These are phyloP conservation scores for Vigna reflexopilosa DNA, from an alignment of 306 rosid species.

Conservation along the genomic window DNA sequence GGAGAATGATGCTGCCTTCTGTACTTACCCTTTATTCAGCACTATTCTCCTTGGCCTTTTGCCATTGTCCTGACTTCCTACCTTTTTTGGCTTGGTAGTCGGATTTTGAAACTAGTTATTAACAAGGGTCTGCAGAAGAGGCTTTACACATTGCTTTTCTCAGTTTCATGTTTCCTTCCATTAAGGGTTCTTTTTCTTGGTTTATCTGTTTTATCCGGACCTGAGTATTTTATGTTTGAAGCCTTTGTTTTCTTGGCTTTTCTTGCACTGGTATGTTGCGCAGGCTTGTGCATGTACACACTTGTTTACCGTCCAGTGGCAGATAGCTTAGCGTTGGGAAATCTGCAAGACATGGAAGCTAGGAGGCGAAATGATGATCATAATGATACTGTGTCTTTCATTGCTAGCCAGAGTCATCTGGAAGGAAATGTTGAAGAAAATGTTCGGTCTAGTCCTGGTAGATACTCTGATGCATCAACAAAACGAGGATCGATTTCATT, in stretches of 20 bases:
- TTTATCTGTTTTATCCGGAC: constrained; percentile 79
- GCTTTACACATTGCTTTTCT: constrained; percentile 82
- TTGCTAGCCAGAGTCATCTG: constrained; percentile 76
- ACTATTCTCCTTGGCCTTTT: constrained; percentile 80
- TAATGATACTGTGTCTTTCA: constrained; percentile 76
- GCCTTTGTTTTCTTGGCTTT: constrained; percentile 91
- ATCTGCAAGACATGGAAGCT: constrained; percentile 77
- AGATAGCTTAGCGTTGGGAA: constrained; percentile 90
- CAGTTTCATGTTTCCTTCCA: constrained; percentile 91
- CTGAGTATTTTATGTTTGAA: constrained; percentile 79
- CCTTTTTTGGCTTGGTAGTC: constrained; percentile 96
- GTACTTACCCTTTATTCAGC: constrained; percentile 95
- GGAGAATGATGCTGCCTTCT: constrained; percentile 61
- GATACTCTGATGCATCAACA: constrained; percentile 75
- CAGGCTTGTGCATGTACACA: constrained; percentile 87
- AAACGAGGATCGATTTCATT: constrained; percentile 92
- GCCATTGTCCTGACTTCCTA: constrained; percentile 80
- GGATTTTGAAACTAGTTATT: constrained; percentile 92
- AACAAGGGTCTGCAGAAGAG: constrained; percentile 96
- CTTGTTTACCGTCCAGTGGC: constrained; percentile 95
- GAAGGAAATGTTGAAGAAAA: constrained; percentile 62
- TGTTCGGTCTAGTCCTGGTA: constrained; percentile 63
- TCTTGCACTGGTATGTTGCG: constrained; percentile 84
- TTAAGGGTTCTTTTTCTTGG: constrained; percentile 94
- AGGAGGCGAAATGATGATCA: constrained; percentile 69